These are phyloP conservation scores for Chlamydomonas asymmetrica DNA, from an alignment of 139 green algal genomes.

Conservation along the genomic window DNA sequence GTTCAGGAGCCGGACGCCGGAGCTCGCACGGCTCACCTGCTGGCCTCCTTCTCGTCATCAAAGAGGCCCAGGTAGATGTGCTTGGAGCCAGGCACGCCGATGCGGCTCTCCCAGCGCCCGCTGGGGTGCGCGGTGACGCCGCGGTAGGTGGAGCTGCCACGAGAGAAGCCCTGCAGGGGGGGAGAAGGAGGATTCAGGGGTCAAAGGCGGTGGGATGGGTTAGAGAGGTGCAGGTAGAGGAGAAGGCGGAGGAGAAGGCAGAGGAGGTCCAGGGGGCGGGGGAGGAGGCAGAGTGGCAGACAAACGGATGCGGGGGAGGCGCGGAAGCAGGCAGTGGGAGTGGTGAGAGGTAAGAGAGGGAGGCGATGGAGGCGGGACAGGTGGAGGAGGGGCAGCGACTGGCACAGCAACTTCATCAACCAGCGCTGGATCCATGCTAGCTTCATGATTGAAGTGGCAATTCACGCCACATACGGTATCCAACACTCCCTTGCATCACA, in stretches of 20 bases:
- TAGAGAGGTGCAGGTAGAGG: too few species aligned
- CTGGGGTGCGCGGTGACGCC: conserved; percentile 85
- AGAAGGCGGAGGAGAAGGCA: not conserved
- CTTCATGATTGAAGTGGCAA: not conserved
- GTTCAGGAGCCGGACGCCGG: too few species aligned
- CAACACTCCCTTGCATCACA: too few species aligned
- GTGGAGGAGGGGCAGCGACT: not conserved
- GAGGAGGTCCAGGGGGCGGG: not conserved
- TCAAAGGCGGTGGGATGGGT: too few species aligned
- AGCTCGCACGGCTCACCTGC: too few species aligned
- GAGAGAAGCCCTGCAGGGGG: conserved; percentile 80
- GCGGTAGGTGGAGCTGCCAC: conserved; percentile 77
- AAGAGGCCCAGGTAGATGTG: conserved; percentile 73
- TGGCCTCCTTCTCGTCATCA: conserved; percentile 55
- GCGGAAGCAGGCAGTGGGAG: not conserved
- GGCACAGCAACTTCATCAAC: not conserved
- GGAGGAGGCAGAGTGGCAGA: too few species aligned
- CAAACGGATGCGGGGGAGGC: too few species aligned
- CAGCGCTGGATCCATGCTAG: not conserved
- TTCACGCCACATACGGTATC: not conserved
- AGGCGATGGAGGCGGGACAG: not conserved
- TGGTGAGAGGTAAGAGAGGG: not conserved
- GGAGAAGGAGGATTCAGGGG: too few species aligned
- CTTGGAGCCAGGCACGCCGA: conserved; percentile 85
- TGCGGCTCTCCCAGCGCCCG: conserved; percentile 85